phyloP scores from a whole-genome alignment of 169 alveolate species.

The Cryptosporidium tyzzeri region DNA sequence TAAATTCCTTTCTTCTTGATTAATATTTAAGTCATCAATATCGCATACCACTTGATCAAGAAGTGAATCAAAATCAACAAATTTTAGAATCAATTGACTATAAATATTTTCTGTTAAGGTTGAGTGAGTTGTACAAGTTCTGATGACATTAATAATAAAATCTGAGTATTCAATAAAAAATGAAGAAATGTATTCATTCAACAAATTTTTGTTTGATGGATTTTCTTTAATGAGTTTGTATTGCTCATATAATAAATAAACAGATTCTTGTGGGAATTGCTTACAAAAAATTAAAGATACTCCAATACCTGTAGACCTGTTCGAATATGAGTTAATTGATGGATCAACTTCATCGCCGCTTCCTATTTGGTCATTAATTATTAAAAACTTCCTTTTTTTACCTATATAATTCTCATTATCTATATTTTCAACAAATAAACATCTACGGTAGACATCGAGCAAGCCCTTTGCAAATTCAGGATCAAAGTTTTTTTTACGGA shows the following conservation, averaged over 20 bases:
- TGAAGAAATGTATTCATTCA: background rate
- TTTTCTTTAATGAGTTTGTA: background rate
- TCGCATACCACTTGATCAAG: constrained; percentile 20
- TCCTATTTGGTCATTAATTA: background rate
- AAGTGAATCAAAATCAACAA: constrained; percentile 24
- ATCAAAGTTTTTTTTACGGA: constrained; percentile 30
- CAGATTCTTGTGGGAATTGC: constrained; percentile 63
- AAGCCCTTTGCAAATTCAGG: constrained; percentile 10
- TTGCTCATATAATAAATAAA: constrained; percentile 45
- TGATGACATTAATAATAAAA: constrained; percentile 11
- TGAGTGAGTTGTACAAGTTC: background rate
- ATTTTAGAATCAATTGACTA: constrained; percentile 33
- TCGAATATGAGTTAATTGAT: background rate
- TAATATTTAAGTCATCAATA: constrained; percentile 21
- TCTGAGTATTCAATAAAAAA: constrained; percentile 22
- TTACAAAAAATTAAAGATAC: constrained; percentile 59
- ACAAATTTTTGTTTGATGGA: background rate
- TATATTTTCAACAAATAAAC: constrained; percentile 31
- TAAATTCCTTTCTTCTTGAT: constrained; percentile 7
- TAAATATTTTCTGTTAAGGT: constrained; percentile 25
- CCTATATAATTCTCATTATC: background rate
- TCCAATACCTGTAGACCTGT: constrained; percentile 45
- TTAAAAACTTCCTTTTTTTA: constrained; percentile 8
- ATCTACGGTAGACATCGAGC: background rate
- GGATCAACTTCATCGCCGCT: background rate